Evolutionary conservation across 2,329 filamentous ascomycete genomes (phyloP).

Genomic region (Pezicula neosporulosa): DNA sequence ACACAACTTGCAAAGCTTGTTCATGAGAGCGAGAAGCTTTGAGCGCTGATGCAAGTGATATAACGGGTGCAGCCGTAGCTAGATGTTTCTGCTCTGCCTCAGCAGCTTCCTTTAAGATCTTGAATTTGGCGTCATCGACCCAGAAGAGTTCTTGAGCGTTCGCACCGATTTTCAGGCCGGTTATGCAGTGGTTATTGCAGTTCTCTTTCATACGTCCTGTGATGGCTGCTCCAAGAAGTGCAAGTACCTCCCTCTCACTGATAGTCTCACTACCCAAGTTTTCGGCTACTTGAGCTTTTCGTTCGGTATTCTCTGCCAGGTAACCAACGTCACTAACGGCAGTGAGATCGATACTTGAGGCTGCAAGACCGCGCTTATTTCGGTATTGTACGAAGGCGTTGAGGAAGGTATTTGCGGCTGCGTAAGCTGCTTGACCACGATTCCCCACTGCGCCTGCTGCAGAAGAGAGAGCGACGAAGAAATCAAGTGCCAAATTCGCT

Average conservation of each 20-base stretch:
- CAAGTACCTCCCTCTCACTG: conserved; percentile 50
- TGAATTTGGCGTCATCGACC: conserved; percentile 51
- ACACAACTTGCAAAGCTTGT: conserved; percentile 42
- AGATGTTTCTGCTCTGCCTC: conserved; percentile 30
- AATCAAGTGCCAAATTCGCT: conserved; percentile 31
- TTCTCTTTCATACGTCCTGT: conserved; percentile 36
- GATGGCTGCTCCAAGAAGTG: conserved; percentile 49
- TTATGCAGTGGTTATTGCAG: conserved; percentile 49
- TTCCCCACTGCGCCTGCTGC: conserved; percentile 33
- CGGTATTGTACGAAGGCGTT: conserved; percentile 31
- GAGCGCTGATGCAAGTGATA: conserved; percentile 42
- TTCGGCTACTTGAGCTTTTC: conserved; percentile 19
- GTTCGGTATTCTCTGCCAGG: conserved; percentile 19
- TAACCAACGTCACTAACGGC: conserved; percentile 24
- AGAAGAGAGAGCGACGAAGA: conserved; percentile 39
- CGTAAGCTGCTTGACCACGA: conserved; percentile 34
- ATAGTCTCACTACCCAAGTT: conserved; percentile 37
- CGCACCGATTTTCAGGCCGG: conserved; percentile 43
- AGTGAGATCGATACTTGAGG: conserved; percentile 29
- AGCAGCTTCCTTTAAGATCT: conserved; percentile 35
- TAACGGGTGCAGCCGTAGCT: conserved; percentile 15
- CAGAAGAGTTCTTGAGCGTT: conserved; percentile 46
- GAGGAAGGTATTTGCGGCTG: conserved; percentile 35
- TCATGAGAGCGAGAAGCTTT: conserved; percentile 38
- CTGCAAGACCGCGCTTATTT: conserved; percentile 18